Base-by-base conservation (phyloP, 225 moss, liverwort and hornwort species). In the Sphagnum contortum region DNA sequence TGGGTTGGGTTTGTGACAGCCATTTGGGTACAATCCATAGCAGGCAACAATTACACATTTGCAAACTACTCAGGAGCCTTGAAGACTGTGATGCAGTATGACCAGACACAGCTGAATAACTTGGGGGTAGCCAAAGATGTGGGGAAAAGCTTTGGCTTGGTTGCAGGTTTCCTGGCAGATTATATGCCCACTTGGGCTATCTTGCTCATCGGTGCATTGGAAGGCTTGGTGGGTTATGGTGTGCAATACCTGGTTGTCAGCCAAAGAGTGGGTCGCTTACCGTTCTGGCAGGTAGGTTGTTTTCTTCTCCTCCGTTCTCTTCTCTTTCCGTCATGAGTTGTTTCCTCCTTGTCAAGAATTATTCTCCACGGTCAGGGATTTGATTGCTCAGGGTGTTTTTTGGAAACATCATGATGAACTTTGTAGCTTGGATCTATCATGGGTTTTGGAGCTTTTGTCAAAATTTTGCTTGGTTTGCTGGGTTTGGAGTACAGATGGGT, bases 91-190 rank as follows among this genome's bases (percentile, higher is more conserved):
- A 75, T 94, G 80, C 66, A 79, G 8, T 77, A 91, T 71, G 88
- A 88, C 68, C 94, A 94, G 70, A 71, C 84, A 57, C 87, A 91
- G 67, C 82, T 94, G 14, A 91, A 94, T 63, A 91, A 84, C 55
- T 61, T 94, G 10, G 94, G 94, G 29, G 91, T 91, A 47, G 89
- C 91, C 5, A 94, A 94, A 12, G 94, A 94, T 74, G 83, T 94
- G 5, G 94, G 94, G 4, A 91, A 94, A 58, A 91, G 77, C 47
- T 83, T 94, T 46, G 94, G 94, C 0, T 59, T 94, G 60, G 45
- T 94, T 52, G 87, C 91, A 0, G 94, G 94, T 6, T 6, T 88
- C 65, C 81, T 94, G n/a, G 87, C 81, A 52, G 91, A 94, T 79
- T 4, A 61, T 5, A 67, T 94, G 0, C 77, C 91, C 9, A 83